These are phyloP conservation scores for Arabidopsis arenosa DNA, from an alignment of 345 rosid species.

Conservation along the genomic window DNA sequence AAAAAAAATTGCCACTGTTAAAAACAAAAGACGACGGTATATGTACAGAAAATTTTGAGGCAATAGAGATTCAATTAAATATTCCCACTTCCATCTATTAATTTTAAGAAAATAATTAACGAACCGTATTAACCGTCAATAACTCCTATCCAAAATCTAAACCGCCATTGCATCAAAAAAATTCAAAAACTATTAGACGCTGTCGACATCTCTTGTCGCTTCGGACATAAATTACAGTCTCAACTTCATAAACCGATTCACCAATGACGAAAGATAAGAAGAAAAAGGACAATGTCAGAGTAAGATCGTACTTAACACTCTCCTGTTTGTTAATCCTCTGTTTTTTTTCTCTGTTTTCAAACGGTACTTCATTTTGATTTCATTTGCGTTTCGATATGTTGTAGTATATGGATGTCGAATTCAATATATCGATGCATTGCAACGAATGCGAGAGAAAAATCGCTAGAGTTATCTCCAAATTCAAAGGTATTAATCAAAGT, in stretches of 20 bases:
- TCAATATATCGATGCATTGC: constrained; percentile 69
- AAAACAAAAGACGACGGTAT: too few species aligned
- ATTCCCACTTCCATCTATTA: background rate
- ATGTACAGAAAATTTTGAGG: too few species aligned
- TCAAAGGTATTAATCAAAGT: constrained; percentile 53
- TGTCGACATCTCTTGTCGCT: constrained; percentile 29
- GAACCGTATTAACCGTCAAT: constrained; percentile 20
- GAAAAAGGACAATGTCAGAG: constrained; percentile 40
- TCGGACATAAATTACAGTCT: background rate
- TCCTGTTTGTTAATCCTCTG: background rate
- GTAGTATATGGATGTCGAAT: constrained; percentile 59
- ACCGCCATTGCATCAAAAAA: constrained; percentile 21
- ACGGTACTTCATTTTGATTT: background rate
- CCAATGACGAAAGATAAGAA: constrained; percentile 42
- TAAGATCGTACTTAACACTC: constrained; percentile 15
- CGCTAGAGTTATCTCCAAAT: constrained; percentile 63
- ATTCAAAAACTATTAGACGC: background rate
- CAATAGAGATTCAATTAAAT: too few species aligned
- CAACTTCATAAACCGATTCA: background rate
- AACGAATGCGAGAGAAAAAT: constrained; percentile 78
- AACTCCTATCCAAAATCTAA: constrained; percentile 12
- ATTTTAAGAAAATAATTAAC: background rate
- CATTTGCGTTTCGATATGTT: background rate
- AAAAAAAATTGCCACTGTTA: too few species aligned
- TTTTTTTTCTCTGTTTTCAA: background rate